phyloP scores from a whole-genome alignment of 2,329 filamentous ascomycete genomes.

The Botrytis medusae region DNA sequence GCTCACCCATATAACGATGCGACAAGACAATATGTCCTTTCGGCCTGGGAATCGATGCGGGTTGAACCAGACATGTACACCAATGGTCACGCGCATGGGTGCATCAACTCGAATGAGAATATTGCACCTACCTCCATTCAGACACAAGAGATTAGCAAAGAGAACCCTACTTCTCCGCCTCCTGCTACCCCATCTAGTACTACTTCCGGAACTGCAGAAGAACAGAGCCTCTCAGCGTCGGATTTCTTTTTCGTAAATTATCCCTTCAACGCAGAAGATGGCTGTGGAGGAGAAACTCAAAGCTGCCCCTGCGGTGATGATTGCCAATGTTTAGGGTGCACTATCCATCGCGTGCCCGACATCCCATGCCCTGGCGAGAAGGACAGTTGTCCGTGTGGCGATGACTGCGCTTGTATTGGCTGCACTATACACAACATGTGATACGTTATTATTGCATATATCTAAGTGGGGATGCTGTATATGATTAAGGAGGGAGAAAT shows the following conservation, averaged over 20 bases:
- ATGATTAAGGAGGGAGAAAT: not conserved
- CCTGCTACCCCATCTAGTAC: slow-evolving; percentile 36
- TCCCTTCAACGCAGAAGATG: slow-evolving; percentile 45
- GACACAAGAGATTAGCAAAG: slow-evolving; percentile 1
- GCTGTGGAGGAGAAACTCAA: slow-evolving; percentile 50
- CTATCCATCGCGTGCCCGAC: slow-evolving; percentile 48
- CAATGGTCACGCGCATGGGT: slow-evolving; percentile 26
- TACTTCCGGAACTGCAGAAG: slow-evolving; percentile 43
- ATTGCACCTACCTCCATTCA: slow-evolving; percentile 18
- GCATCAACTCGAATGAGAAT: slow-evolving; percentile 14
- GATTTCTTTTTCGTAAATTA: slow-evolving; percentile 63
- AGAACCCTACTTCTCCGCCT: slow-evolving; percentile 32
- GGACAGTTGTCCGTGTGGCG: slow-evolving; percentile 55
- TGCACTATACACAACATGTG: slow-evolving; percentile 50
- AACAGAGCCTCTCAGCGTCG: slow-evolving; percentile 48
- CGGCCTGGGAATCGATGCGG: slow-evolving; percentile 42
- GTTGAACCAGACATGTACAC: slow-evolving; percentile 30
- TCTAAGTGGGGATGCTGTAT: not conserved
- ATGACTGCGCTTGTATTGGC: slow-evolving; percentile 58
- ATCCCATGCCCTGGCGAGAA: slow-evolving; percentile 43
- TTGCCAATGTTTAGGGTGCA: slow-evolving; percentile 58
- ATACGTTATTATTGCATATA: not conserved
- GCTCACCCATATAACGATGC: slow-evolving; percentile 67
- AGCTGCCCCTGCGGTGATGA: slow-evolving; percentile 60
- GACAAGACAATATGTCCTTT: slow-evolving; percentile 55